phyloP scores from a whole-genome alignment of 371 early-diverging fungal genomes.

The Umbelopsis sp. region DNA sequence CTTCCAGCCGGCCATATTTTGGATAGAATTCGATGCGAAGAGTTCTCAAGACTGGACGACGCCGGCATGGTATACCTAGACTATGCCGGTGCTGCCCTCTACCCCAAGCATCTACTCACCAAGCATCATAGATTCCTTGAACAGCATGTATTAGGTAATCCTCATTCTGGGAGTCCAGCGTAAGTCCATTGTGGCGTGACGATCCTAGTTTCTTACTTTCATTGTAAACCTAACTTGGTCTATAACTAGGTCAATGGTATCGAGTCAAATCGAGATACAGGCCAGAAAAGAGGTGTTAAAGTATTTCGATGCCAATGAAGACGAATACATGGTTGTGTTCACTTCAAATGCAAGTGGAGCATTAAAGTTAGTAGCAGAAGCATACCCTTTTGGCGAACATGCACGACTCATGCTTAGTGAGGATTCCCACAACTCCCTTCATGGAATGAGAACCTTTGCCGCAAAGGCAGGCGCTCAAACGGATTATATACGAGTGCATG shows the following conservation, averaged over 20 bases:
- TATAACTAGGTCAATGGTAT: neutral
- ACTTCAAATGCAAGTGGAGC: slow-evolving; percentile 6
- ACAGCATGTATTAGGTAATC: slow-evolving; percentile 1
- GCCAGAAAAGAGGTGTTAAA: neutral
- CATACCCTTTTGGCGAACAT: neutral
- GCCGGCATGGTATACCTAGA: neutral
- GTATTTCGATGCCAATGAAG: slow-evolving; percentile 2
- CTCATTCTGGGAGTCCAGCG: slow-evolving; percentile 8
- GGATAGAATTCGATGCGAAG: neutral
- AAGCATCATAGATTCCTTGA: neutral
- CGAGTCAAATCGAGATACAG: slow-evolving; percentile 4
- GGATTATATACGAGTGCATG: neutral
- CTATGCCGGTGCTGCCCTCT: slow-evolving; percentile 8
- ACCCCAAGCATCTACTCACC: neutral
- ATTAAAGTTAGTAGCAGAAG: slow-evolving; percentile 13
- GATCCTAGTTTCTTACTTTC: neutral
- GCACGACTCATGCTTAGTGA: neutral
- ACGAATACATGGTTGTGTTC: slow-evolving; percentile 1
- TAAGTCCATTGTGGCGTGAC: neutral
- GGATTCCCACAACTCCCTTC: slow-evolving; percentile 7
- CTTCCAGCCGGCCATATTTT: neutral
- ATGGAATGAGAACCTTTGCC: slow-evolving; percentile 2
- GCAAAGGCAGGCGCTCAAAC: neutral
- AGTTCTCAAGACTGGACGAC: slow-evolving; percentile 10
- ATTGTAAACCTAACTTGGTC: neutral